Evolutionary conservation across 208 protist genomes (phyloP).

Genomic region (Trypanosoma conorhini): DNA sequence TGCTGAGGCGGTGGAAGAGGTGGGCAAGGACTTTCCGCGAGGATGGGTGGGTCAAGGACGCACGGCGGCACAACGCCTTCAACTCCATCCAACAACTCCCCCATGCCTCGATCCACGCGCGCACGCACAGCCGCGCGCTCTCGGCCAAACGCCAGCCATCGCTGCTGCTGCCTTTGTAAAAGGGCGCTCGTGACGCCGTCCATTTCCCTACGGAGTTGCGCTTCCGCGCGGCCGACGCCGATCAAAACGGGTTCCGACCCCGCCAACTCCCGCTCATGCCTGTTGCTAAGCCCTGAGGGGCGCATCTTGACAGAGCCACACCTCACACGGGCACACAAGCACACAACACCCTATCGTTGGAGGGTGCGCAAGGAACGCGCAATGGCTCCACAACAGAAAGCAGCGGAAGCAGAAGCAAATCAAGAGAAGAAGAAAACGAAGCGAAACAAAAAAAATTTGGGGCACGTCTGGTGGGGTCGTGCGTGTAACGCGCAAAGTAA

Average conservation of each 20-base stretch:
- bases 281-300: background rate
- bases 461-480: background rate
- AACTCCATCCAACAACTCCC: conserved; percentile 10
- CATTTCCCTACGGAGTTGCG: conserved; percentile 38
- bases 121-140: conserved; percentile 15
- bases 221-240: conserved; percentile 34
- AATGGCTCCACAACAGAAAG: background rate
- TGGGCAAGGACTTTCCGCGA: background rate
- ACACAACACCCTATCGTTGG: background rate
- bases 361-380: too few relatives aligned
- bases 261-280: conserved; percentile 39
- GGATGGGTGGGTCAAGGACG: conserved; percentile 11
- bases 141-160: background rate
- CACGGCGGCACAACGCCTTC: conserved; percentile 12
- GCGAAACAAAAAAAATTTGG: background rate
- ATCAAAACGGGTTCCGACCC: conserved; percentile 44
- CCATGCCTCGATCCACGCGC: conserved; percentile 14
- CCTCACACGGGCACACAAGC: background rate
- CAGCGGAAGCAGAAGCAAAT: conserved; percentile 2
- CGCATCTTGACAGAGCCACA: background rate
- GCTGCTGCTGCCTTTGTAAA: background rate
- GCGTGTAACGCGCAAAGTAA: background rate
- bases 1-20: background rate
- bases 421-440: conserved; percentile 13
- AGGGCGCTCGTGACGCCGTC: background rate